Evolutionary conservation across 306 rosid species (phyloP), one percentile per base, ranked within the genome.

Genomic region (Quercus dentata): DNA sequence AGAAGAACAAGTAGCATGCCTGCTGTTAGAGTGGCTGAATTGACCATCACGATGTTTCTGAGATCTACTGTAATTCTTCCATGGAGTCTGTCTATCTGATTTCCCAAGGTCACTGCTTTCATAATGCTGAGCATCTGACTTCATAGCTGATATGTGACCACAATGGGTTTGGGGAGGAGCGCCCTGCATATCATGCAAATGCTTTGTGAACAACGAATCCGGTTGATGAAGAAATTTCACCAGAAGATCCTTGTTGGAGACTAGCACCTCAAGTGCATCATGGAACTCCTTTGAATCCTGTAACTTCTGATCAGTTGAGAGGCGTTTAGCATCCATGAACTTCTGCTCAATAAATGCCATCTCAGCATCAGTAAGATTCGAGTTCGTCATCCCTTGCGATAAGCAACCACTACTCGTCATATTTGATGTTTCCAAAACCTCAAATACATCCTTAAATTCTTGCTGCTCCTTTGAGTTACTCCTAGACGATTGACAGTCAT

Each of bases 381-480:
- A 25, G 85, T 89, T 84, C 57, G 84, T 72, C 79, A 64, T 62
- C 71, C 46, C 77, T 27, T 81, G 89, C 1, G 80, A 77, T n/a
- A 94, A 82, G 83, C 85, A 86, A 84, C 84, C 83, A 19, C 81
- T 52, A 79, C 88, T 90, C 78, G 81, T 90, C 46, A 83, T 82
- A 83, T 83, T 90, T 33, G 94, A 82, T 44, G 87, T 80, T 77
- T 94, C 97, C 0, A 84, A 83, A 51, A 92, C 98, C 89, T 95
- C 99, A 85, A 83, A 92, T 59, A 95, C 99, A 87, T 95, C 99
- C 88, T 92, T 95, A 82, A 89, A 92, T 74, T 91, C 94, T 67
- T 87, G 91, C 78, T 89, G 89, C 59, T 88, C 96, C 84, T 82
- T 92, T 35, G 92, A 89, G 79, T 79, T 85, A 64, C 85, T 87